Percentiles rank a stretch among this genome's conserved stretches.
These are phyloP conservation scores for Ilex paraguariensis DNA, from an alignment of 305 asterid species.

Conservation along the genomic window DNA sequence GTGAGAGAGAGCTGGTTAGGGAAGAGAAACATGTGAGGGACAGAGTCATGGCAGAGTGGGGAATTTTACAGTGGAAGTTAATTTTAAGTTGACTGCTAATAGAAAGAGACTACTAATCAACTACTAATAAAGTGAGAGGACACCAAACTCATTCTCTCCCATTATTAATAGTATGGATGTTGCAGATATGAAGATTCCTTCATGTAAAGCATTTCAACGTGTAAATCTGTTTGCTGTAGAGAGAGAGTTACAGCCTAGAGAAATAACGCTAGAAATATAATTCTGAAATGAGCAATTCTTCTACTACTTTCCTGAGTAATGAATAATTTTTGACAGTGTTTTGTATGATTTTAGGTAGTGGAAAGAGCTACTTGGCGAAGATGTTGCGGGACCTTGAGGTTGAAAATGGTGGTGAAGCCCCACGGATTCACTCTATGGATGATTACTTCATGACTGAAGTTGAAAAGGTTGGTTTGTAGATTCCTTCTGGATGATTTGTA, in stretches of 20 bases:
- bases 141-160: no score
- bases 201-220: no score
- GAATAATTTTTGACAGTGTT: slow-evolving; percentile 7
- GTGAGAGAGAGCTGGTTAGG: no score
- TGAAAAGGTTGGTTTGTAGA: slow-evolving; percentile 57
- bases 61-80: no score
- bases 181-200: no score
- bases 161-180: no score
- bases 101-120: no score
- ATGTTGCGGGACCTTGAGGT: slow-evolving; percentile 86
- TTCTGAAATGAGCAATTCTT: neutral
- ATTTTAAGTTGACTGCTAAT: no score
- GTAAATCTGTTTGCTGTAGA: neutral
- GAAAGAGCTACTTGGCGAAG: slow-evolving; percentile 95
- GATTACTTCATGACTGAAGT: slow-evolving; percentile 99
- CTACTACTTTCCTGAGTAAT: neutral
- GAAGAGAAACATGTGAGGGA: no score
- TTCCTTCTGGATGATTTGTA: neutral
- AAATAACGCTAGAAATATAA: neutral
- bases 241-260: neutral
- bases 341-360: slow-evolving; percentile 68
- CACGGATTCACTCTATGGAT: slow-evolving; percentile 93
- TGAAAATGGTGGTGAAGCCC: slow-evolving; percentile 88
- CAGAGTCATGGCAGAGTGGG: no score
- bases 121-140: no score